phyloP scores from a whole-genome alignment of 2,329 filamentous ascomycete species.

The Colletotrichum orbiculare region DNA sequence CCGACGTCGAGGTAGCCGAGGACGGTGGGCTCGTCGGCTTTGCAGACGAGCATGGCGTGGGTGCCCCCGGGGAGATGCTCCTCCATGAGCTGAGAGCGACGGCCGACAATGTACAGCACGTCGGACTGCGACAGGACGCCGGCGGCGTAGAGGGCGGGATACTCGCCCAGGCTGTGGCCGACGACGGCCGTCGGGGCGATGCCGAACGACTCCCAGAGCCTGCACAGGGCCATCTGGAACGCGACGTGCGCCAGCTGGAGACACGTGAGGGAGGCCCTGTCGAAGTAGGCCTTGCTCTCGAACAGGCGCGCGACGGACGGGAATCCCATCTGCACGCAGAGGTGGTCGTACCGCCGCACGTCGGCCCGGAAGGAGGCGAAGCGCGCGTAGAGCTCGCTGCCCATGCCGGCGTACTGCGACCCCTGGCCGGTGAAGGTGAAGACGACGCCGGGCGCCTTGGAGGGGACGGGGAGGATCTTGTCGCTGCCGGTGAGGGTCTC shows the following conservation, averaged over 20 bases:
- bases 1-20: slow-evolving; percentile 57
- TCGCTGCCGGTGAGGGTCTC: slow-evolving; percentile 54
- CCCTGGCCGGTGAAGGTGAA: slow-evolving; percentile 70
- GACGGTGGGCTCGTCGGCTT: slow-evolving; percentile 62
- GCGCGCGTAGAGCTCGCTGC: slow-evolving; percentile 61
- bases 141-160: slow-evolving; percentile 76
- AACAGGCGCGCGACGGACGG: slow-evolving; percentile 67
- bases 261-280: slow-evolving; percentile 60
- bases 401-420: slow-evolving; percentile 62
- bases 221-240: slow-evolving; percentile 67
- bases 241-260: slow-evolving; percentile 65
- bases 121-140: slow-evolving; percentile 74
- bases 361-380: slow-evolving; percentile 61
- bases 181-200: slow-evolving; percentile 65
- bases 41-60: slow-evolving; percentile 67
- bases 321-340: slow-evolving; percentile 57
- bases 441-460: slow-evolving; percentile 58
- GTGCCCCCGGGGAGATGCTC: slow-evolving; percentile 72
- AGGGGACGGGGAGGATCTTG: slow-evolving; percentile 55
- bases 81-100: slow-evolving; percentile 67
- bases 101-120: slow-evolving; percentile 68
- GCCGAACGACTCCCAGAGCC: slow-evolving; percentile 66
- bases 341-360: slow-evolving; percentile 66
- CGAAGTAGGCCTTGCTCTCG: slow-evolving; percentile 66
- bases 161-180: slow-evolving; percentile 77